A percentile compares a stretch with the other conserved stretches of the same genome.
Evolutionary conservation across 345 rosid genomes (phyloP).

Genomic region (Citrus trifoliata): DNA sequence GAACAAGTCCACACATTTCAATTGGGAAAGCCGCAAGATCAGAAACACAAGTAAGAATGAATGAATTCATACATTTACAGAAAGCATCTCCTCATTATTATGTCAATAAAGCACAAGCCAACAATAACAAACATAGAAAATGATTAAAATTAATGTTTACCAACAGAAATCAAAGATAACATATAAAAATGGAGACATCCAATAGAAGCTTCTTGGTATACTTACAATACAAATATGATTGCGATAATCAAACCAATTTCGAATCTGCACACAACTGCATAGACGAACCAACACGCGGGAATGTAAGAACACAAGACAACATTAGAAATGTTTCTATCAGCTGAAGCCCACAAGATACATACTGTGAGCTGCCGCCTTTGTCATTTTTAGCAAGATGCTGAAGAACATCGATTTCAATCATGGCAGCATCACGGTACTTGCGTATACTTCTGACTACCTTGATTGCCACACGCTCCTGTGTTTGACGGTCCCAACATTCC

Average conservation of each 20-base stretch:
- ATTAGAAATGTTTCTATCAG: slow-evolving; percentile 15
- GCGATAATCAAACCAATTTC: slow-evolving; percentile 72
- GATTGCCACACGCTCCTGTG: slow-evolving; percentile 61
- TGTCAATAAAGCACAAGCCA: slow-evolving; percentile 4
- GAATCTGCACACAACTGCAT: slow-evolving; percentile 74
- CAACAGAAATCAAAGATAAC: neutral
- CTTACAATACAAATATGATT: slow-evolving; percentile 79
- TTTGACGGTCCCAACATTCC: slow-evolving; percentile 84
- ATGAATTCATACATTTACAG: neutral
- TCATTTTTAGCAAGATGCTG: slow-evolving; percentile 54
- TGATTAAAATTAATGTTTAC: slow-evolving; percentile 5
- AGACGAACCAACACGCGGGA: slow-evolving; percentile 11
- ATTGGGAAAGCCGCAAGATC: neutral
- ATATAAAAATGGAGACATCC: neutral
- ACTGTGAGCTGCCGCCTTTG: slow-evolving; percentile 53
- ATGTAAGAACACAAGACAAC: neutral
- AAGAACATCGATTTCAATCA: slow-evolving; percentile 73
- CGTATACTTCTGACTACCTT: slow-evolving; percentile 61
- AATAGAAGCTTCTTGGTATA: slow-evolving; percentile 22
- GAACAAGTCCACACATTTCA: neutral
- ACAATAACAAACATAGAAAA: slow-evolving; percentile 15
- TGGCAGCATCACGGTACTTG: slow-evolving; percentile 72
- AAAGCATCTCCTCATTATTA: neutral
- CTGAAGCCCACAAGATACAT: slow-evolving; percentile 18
- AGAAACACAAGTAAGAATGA: neutral